Evolutionary conservation across 305 asterid genomes (phyloP).

Genomic region (Solanum hybrid): DNA sequence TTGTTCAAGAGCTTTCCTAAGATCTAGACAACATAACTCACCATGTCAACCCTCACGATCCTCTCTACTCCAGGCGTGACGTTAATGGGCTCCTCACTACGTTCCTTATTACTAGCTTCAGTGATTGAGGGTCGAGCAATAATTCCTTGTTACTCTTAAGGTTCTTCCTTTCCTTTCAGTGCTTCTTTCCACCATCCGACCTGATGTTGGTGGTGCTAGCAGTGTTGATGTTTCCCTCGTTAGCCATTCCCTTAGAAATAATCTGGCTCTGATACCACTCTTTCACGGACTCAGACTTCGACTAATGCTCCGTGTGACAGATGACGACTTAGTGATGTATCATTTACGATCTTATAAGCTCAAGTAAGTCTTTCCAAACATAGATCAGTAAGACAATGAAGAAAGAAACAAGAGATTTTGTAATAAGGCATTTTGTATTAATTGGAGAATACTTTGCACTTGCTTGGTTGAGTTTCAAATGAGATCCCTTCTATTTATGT

Average conservation of each 20-base stretch:
- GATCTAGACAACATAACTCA: neutral
- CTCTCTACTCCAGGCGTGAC: fast-evolving
- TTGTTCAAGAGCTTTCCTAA: too few relatives aligned
- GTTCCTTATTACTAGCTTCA: neutral
- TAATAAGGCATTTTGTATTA: too few relatives aligned
- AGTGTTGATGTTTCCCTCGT: too few relatives aligned
- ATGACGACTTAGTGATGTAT: neutral
- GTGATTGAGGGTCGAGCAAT: neutral
- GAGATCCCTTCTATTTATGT: neutral
- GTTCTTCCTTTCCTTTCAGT: too few relatives aligned
- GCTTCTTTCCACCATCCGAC: neutral
- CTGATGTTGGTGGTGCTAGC: neutral
- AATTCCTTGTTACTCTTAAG: neutral
- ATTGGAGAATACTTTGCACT: neutral
- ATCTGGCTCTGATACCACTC: neutral
- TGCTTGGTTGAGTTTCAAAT: neutral
- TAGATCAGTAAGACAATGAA: neutral
- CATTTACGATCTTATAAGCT: neutral
- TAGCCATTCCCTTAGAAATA: neutral
- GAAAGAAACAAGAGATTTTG: neutral
- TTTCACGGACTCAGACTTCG: neutral
- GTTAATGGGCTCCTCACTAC: neutral
- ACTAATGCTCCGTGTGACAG: neutral
- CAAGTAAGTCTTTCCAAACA: neutral
- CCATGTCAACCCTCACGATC: neutral